Conservation (phyloP, 2,329 filamentous ascomycete genomes). For the Tolypocladium sp. region DNA sequence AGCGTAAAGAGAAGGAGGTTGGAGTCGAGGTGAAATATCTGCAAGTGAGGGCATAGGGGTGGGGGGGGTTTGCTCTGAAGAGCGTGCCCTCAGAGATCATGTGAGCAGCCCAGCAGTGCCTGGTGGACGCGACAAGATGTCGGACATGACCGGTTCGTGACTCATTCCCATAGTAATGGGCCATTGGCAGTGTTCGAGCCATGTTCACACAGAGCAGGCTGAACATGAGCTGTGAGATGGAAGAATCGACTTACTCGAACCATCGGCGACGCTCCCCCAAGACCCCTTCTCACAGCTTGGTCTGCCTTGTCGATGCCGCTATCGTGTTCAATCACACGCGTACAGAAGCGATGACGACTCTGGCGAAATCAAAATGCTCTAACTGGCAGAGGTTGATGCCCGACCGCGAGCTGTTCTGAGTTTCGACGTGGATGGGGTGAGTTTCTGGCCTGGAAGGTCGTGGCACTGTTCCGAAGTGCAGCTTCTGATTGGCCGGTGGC, state of each 20-base stretch:
- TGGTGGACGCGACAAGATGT: not conserved
- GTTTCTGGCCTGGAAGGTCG: not conserved
- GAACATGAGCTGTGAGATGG: not conserved
- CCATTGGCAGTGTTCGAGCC: not conserved
- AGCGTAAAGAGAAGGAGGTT: not conserved
- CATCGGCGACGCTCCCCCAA: not conserved
- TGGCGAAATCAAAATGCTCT: not conserved
- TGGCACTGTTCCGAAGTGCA: not conserved
- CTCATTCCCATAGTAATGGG: not conserved
- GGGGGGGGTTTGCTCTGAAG: not conserved
- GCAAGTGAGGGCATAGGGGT: not conserved
- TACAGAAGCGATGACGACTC: not conserved
- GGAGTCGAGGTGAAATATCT: not conserved
- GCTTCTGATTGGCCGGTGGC: conserved; percentile 3
- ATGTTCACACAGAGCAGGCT: not conserved
- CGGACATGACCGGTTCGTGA: not conserved
- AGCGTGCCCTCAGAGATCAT: not conserved
- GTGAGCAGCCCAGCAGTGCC: not conserved
- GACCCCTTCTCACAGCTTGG: not conserved
- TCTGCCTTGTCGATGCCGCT: not conserved
- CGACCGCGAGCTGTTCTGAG: not conserved
- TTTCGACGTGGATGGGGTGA: not conserved
- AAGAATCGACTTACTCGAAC: not conserved
- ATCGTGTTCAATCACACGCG: not conserved
- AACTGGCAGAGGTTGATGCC: not conserved